phyloP scores from a whole-genome alignment of 1,284 basidiomycete species.

The Fistulinella staudtii region DNA sequence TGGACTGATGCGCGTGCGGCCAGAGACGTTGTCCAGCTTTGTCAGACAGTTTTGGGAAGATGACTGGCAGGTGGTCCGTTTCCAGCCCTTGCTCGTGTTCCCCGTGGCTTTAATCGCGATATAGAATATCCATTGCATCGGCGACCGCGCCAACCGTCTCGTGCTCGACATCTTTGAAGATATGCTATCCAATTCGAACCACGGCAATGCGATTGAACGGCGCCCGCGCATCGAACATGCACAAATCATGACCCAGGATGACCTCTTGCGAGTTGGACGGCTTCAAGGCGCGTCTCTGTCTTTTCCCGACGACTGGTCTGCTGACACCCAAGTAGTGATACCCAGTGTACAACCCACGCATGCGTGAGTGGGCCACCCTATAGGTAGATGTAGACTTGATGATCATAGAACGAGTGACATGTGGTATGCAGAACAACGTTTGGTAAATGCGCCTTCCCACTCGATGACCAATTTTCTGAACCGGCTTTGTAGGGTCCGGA shows the following conservation, averaged over 20 bases:
- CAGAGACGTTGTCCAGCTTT: constrained; percentile 49
- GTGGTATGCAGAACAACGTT: constrained; percentile 80
- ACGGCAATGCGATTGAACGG: constrained; percentile 40
- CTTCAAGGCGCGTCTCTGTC: constrained; percentile 59
- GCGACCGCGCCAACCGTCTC: constrained; percentile 82
- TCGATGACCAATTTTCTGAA: background rate
- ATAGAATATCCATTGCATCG: constrained; percentile 88
- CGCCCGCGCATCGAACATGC: constrained; percentile 88
- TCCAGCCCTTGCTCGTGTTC: background rate
- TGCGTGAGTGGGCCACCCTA: constrained; percentile 50
- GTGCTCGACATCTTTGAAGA: constrained; percentile 78
- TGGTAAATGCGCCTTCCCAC: constrained; percentile 44
- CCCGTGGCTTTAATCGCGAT: background rate
- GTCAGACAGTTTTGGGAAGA: constrained; percentile 66
- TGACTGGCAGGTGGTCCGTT: constrained; percentile 69
- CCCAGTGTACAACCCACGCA: constrained; percentile 93
- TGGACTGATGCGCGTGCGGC: constrained; percentile 65
- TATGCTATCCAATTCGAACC: constrained; percentile 30
- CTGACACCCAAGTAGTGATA: constrained; percentile 56
- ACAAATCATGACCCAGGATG: constrained; percentile 74
- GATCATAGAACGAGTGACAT: constrained; percentile 77
- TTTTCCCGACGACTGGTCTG: background rate
- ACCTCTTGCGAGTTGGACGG: constrained; percentile 64
- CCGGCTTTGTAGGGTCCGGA: constrained; percentile 57
- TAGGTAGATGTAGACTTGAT: background rate